Evolutionary conservation across 2,329 filamentous ascomycete species (phyloP).

Genomic region (Penicillium sp.): DNA sequence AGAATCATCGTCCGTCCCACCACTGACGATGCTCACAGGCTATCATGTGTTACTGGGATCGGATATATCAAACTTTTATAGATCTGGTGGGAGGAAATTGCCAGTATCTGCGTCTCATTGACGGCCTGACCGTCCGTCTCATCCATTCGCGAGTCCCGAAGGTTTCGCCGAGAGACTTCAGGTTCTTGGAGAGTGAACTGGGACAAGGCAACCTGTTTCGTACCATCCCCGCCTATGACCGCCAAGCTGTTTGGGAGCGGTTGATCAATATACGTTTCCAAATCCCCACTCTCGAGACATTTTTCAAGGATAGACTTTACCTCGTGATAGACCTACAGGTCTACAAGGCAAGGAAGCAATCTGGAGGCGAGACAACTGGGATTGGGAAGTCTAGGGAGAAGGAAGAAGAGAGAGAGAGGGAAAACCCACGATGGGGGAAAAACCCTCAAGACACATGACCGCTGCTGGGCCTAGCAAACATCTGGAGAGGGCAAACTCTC

Average conservation of each 20-base stretch:
- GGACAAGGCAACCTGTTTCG: background rate
- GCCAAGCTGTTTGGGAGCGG: conserved; percentile 2
- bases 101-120: background rate
- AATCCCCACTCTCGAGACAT: conserved; percentile 10
- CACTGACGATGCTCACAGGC: background rate
- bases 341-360: no score
- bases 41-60: background rate
- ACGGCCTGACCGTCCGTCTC: conserved; percentile 6
- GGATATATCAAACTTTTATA: background rate
- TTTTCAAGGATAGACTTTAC: conserved; percentile 13
- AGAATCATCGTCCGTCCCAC: background rate
- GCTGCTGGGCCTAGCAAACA: no score
- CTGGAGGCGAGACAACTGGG: no score
- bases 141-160: conserved; percentile 7
- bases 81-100: background rate
- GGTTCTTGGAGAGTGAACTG: background rate
- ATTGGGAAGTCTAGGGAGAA: no score
- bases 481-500: no score
- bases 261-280: conserved; percentile 8
- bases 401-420: no score
- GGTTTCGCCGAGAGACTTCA: conserved; percentile 1
- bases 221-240: background rate
- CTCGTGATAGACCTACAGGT: conserved; percentile 2
- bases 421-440: no score
- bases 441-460: no score